phyloP scores from a whole-genome alignment of 768 basidiomycete species.

The Crassisporium funariophilum region DNA sequence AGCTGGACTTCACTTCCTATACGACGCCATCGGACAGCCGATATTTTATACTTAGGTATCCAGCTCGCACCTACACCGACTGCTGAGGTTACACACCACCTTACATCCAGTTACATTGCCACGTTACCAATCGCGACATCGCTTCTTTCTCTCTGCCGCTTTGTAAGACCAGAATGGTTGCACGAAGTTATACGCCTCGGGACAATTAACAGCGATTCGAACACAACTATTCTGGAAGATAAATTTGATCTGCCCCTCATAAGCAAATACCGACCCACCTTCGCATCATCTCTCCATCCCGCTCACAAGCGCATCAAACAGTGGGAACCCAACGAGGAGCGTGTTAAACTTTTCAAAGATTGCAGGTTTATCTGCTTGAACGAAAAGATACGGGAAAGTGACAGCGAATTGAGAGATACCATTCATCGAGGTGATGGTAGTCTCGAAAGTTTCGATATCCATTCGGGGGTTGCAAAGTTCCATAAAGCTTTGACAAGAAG shows the following conservation, averaged over 20 bases:
- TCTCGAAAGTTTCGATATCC: conserved; percentile 63
- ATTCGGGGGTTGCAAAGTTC: conserved; percentile 49
- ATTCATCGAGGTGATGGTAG: conserved; percentile 59
- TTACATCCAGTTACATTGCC: conserved; percentile 52
- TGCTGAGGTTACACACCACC: conserved; percentile 63
- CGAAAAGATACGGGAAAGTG: conserved; percentile 53
- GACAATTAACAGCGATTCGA: conserved; percentile 30
- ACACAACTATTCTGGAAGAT: conserved; percentile 48
- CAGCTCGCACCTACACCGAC: conserved; percentile 49
- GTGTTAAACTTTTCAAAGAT: conserved; percentile 52
- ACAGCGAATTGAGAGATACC: conserved; percentile 52
- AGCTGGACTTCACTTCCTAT: conserved; percentile 12
- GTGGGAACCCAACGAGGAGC: conserved; percentile 72
- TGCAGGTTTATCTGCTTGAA: conserved; percentile 64
- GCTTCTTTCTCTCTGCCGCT: conserved; percentile 55
- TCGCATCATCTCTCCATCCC: conserved; percentile 50
- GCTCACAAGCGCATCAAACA: conserved; percentile 51
- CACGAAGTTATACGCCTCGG: conserved; percentile 59
- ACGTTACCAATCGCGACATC: conserved; percentile 55
- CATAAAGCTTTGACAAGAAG: conserved; percentile 54
- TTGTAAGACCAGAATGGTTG: conserved; percentile 74
- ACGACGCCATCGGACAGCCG: not conserved
- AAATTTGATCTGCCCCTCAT: conserved; percentile 51
- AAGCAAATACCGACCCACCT: conserved; percentile 60
- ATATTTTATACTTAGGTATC: conserved; percentile 45